These are phyloP conservation scores for Fraxinus greggii DNA, from an alignment of 305 asterid genomes.

Conservation along the genomic window DNA sequence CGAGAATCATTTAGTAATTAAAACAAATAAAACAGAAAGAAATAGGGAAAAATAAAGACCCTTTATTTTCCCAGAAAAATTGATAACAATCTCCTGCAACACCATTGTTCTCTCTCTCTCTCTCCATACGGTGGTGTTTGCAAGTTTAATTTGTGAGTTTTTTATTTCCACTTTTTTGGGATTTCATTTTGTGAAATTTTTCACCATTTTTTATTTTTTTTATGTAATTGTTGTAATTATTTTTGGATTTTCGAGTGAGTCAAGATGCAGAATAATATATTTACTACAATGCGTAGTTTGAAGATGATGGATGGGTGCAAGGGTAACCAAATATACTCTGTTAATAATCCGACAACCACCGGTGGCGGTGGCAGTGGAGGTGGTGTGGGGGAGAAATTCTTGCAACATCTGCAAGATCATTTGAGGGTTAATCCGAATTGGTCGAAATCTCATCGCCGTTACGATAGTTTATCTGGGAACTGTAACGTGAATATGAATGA, in stretches of 20 bases:
- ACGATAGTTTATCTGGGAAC: slow-evolving; percentile 40
- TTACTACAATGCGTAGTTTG: slow-evolving; percentile 73
- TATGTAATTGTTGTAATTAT: not conserved
- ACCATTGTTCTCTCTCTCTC: slow-evolving; percentile 22
- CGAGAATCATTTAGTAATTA: not conserved
- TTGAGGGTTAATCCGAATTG: slow-evolving; percentile 57
- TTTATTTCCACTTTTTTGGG: not conserved
- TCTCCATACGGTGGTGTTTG: slow-evolving; percentile 34
- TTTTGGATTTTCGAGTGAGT: slow-evolving; percentile 25
- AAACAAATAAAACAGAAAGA: not conserved
- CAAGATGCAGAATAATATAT: slow-evolving; percentile 74
- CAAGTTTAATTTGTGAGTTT: slow-evolving; percentile 28
- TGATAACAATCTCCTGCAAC: slow-evolving; percentile 31
- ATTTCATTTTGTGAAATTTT: not conserved
- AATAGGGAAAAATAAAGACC: slow-evolving; percentile 4
- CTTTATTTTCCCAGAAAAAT: slow-evolving; percentile 7
- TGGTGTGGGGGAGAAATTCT: slow-evolving; percentile 61
- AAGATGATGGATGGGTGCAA: slow-evolving; percentile 79
- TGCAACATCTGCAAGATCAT: slow-evolving; percentile 69
- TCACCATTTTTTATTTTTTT: not conserved
- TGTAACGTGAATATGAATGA: slow-evolving; percentile 36
- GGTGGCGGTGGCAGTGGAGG: slow-evolving; percentile 44
- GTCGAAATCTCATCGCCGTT: slow-evolving; percentile 54
- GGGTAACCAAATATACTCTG: slow-evolving; percentile 50
- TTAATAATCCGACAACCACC: slow-evolving; percentile 42